These are phyloP conservation scores for Coemansia sp. DNA, from an alignment of 192 early-diverging fungal species.

Conservation along the genomic window DNA sequence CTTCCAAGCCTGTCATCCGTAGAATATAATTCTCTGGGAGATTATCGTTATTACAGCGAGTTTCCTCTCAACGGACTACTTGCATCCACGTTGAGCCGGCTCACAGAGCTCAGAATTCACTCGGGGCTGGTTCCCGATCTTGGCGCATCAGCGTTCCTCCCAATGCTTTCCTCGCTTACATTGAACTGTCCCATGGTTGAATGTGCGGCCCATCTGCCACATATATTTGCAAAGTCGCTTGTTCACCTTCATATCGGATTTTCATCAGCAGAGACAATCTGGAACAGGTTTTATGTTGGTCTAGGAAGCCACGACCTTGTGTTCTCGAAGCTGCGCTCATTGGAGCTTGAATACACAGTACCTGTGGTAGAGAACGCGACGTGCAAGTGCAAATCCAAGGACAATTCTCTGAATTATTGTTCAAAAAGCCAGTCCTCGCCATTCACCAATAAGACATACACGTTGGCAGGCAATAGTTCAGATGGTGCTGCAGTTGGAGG, in stretches of 20 bases:
- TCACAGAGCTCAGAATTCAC: slow-evolving; percentile 11
- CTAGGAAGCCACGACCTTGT: slow-evolving; percentile 7
- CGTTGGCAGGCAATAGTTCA: not conserved
- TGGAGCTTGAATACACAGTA: slow-evolving; percentile 32
- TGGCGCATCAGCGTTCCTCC: slow-evolving; percentile 35
- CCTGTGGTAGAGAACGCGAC: slow-evolving; percentile 9
- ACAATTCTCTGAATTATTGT: not conserved
- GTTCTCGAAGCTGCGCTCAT: slow-evolving; percentile 22
- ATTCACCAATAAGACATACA: not conserved
- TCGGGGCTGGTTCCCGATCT: slow-evolving; percentile 35
- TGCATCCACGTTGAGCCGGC: slow-evolving; percentile 26
- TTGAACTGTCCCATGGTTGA: slow-evolving; percentile 28
- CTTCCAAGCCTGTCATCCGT: slow-evolving; percentile 35
- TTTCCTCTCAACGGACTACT: slow-evolving; percentile 42
- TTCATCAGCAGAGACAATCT: slow-evolving; percentile 35
- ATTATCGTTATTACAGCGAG: slow-evolving; percentile 29
- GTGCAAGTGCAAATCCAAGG: slow-evolving; percentile 4
- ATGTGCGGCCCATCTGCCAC: slow-evolving; percentile 27
- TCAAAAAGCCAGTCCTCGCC: not conserved
- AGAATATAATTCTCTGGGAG: slow-evolving; percentile 26
- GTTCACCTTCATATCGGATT: slow-evolving; percentile 31
- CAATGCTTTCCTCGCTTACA: slow-evolving; percentile 26
- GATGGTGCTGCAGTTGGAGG: not conserved
- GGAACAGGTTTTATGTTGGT: slow-evolving; percentile 36
- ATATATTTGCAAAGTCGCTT: slow-evolving; percentile 39